These are phyloP conservation scores for Candida namnaoensis DNA, from an alignment of 805 yeast species.

Conservation along the genomic window DNA sequence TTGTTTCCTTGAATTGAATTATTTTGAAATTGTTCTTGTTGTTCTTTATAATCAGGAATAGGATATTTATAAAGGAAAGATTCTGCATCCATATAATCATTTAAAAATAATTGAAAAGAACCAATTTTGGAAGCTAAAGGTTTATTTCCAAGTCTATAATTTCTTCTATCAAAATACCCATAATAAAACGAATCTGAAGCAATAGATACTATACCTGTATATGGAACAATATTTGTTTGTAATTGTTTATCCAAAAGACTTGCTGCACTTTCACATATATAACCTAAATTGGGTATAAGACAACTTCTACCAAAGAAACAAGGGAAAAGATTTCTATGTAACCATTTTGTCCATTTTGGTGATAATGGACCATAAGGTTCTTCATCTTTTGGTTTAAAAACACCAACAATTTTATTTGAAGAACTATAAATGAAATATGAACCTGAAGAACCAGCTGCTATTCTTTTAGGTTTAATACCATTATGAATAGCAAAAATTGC, in stretches of 20 bases:
- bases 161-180: conserved; percentile 34
- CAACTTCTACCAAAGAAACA: conserved; percentile 72
- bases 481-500: conserved; percentile 37
- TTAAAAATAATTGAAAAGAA: conserved; percentile 55
- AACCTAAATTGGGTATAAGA: conserved; percentile 64
- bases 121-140: conserved; percentile 46
- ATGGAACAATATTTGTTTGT: conserved; percentile 53
- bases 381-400: conserved; percentile 74
- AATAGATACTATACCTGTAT: conserved; percentile 43
- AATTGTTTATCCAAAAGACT: conserved; percentile 55
- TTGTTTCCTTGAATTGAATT: not conserved
- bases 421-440: conserved; percentile 48
- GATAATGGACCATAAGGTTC: conserved; percentile 75
- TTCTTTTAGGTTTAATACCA: conserved; percentile 40
- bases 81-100: conserved; percentile 53
- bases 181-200: conserved; percentile 29
- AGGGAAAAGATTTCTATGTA: conserved; percentile 66
- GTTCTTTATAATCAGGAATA: conserved; percentile 29
- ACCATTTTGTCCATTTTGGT: conserved; percentile 77
- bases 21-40: conserved; percentile 1
- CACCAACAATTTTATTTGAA: conserved; percentile 35
- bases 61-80: conserved; percentile 49
- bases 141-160: conserved; percentile 10
- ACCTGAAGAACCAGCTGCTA: conserved; percentile 62
- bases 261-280: conserved; percentile 67